Evolutionary conservation across 331 rosid species (phyloP), one percentile per base, ranked within the genome.

Genomic region (Rosa hybrid): DNA sequence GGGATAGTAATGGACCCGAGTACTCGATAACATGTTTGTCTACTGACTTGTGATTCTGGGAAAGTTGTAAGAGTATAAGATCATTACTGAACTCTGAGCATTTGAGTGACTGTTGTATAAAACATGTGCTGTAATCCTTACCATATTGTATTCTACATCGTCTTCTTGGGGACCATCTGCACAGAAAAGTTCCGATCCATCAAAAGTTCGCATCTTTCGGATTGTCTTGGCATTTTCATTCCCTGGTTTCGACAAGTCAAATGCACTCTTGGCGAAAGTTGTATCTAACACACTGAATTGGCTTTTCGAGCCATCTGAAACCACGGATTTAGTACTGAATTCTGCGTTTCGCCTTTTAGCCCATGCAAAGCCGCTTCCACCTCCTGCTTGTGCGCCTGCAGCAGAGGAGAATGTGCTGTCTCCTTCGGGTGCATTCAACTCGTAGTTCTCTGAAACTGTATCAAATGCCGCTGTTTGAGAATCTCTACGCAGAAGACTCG

Each of bases 261-360:
- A 87, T n/a, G 92, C 83, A 44, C 84, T 83, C 76, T 81, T 89
- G 38, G 98, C 99, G 81, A 91, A 96, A 12, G 87, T 50, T 30
- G 98, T 85, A 83, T 96, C 99, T 23, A 96, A 25, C 12, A 93
- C 94, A 86, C 97, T 94, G 70, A 92, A 86, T 79, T 90, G 95
- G 86, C 99, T 95, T 82, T 80, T 90, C 53, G 94, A 88, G 17
- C 98, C 94, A 70, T 92, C 97, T 65, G 99, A 96, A 73, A 93
- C 63, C 14, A 89, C 85, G 21, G 99, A 96, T 51, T 88, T 77
- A 70, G 82, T 82, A 46, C 88, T 96, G 63, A 70, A 45, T 5
- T 77, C 80, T 34, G 83, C 90, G n/a, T 86, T 88, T 87, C 90
- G 83, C 78, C 88, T 88, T 78, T 86, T 88, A 3, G 85, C 93